Evolutionary conservation across 352 stramenopile species (phyloP).

Genomic region (Phytopythium boreale): DNA sequence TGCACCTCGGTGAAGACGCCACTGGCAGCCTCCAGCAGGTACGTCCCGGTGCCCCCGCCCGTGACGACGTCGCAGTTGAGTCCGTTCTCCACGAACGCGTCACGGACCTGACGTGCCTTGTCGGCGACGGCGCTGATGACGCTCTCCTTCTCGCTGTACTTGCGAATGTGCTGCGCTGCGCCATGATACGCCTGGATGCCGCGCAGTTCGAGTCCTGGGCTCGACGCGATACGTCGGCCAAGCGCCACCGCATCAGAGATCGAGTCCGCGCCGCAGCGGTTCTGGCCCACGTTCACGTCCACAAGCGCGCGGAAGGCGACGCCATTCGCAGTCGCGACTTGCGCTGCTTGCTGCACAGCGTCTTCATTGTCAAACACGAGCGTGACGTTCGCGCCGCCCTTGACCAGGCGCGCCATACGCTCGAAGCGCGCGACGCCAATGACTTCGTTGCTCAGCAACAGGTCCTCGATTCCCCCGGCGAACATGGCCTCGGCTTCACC

Average conservation of each 20-base stretch:
- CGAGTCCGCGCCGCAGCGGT: slow-evolving; percentile 65
- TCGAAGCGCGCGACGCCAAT: slow-evolving; percentile 36
- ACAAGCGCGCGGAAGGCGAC: slow-evolving; percentile 56
- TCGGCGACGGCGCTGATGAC: slow-evolving; percentile 37
- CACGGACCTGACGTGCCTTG: slow-evolving; percentile 38
- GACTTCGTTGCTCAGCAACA: slow-evolving; percentile 76
- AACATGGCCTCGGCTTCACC: slow-evolving; percentile 74
- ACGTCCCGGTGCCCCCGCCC: slow-evolving; percentile 68
- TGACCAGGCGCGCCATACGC: slow-evolving; percentile 42
- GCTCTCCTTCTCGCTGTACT: slow-evolving; percentile 39
- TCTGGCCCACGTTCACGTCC: slow-evolving; percentile 73
- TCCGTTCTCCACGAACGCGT: slow-evolving; percentile 25
- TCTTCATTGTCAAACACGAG: slow-evolving; percentile 59
- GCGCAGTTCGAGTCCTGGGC: slow-evolving; percentile 26
- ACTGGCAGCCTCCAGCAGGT: slow-evolving; percentile 51
- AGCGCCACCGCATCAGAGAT: slow-evolving; percentile 41
- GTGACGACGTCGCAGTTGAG: slow-evolving; percentile 64
- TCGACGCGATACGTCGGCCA: slow-evolving; percentile 27
- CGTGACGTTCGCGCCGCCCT: slow-evolving; percentile 39
- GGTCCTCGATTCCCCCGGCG: slow-evolving; percentile 39
- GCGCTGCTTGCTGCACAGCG: slow-evolving; percentile 35
- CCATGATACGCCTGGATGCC: slow-evolving; percentile 79
- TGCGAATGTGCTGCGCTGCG: slow-evolving; percentile 68
- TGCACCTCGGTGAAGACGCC: slow-evolving; percentile 76
- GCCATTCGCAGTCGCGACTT: slow-evolving; percentile 15